A percentile compares a stretch with the other conserved stretches of the same genome.
Evolutionary conservation across 495 filamentous ascomycete genomes (phyloP).

Genomic region (Oleoguttula mirabilis): DNA sequence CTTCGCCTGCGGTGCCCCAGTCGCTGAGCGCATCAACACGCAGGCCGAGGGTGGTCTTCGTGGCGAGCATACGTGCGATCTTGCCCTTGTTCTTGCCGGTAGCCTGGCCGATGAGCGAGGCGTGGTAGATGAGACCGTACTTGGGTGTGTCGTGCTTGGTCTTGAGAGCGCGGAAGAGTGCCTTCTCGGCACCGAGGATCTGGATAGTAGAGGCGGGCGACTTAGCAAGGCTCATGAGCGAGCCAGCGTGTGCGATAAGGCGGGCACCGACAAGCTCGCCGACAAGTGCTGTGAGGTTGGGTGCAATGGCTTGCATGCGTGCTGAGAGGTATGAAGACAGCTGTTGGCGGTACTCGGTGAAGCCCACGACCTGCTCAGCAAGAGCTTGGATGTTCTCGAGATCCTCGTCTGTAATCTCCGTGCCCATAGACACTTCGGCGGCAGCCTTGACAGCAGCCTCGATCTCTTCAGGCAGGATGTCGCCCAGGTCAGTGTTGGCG

Average conservation of each 20-base stretch:
- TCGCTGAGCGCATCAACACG: slow-evolving; percentile 86
- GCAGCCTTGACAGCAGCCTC: slow-evolving; percentile 83
- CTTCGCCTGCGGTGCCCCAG: slow-evolving; percentile 44
- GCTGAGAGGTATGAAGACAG: slow-evolving; percentile 79
- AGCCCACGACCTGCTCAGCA: slow-evolving; percentile 83
- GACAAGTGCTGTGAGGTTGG: slow-evolving; percentile 87
- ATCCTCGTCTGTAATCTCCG: slow-evolving; percentile 83
- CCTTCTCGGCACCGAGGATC: slow-evolving; percentile 97
- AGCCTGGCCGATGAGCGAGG: slow-evolving; percentile 89
- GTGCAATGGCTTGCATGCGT: slow-evolving; percentile 93
- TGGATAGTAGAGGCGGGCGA: slow-evolving; percentile 91
- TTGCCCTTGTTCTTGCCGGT: slow-evolving; percentile 98
- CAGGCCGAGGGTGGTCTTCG: slow-evolving; percentile 83
- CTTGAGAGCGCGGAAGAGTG: slow-evolving; percentile 93
- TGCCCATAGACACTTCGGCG: slow-evolving; percentile 96
- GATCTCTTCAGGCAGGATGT: slow-evolving; percentile 93
- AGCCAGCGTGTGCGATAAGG: slow-evolving; percentile 90
- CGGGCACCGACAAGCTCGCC: slow-evolving; percentile 91
- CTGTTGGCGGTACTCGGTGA: slow-evolving; percentile 78
- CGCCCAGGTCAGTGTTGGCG: slow-evolving; percentile 63
- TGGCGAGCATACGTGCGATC: slow-evolving; percentile 88
- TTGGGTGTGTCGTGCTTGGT: slow-evolving; percentile 99
- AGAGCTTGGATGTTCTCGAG: slow-evolving; percentile 79
- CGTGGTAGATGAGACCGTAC: slow-evolving; percentile 98
- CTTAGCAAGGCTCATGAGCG: slow-evolving; percentile 91